phyloP scores from a whole-genome alignment of 2,329 filamentous ascomycete species.

The Esteya vermicola region DNA sequence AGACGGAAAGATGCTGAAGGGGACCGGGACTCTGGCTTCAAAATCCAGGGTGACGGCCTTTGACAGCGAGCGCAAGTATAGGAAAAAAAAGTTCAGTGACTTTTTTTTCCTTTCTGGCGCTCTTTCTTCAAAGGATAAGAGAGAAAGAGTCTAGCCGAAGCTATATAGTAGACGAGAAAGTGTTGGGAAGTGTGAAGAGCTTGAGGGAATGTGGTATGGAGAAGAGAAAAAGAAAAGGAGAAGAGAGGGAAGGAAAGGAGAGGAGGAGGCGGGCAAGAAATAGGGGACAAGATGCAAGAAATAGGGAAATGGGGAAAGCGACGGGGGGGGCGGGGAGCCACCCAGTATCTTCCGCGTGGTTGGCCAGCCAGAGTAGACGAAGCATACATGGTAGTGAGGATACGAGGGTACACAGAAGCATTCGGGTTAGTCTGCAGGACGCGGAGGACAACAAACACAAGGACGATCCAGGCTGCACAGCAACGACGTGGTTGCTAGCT shows the following conservation, averaged over 20 bases:
- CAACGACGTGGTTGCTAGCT: too few species aligned
- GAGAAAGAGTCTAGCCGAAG: conserved; percentile 22
- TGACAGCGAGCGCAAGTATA: conserved; percentile 31
- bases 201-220: conserved; percentile 9
- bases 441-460: conserved; percentile 3
- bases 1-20: conserved; percentile 98
- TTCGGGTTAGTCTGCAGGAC: background rate
- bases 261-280: conserved; percentile 5
- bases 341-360: background rate
- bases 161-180: background rate
- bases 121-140: conserved; percentile 42
- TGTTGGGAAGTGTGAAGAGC: background rate
- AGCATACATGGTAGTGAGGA: too few species aligned
- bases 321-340: background rate
- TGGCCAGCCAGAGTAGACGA: background rate
- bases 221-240: conserved; percentile 12
- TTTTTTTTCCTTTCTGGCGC: conserved; percentile 23
- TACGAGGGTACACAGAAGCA: background rate
- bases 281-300: conserved; percentile 8
- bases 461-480: conserved; percentile 5
- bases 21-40: conserved; percentile 98
- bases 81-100: conserved; percentile 41
- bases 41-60: conserved; percentile 98
- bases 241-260: conserved; percentile 6
- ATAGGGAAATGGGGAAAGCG: background rate